Evolutionary conservation across 768 basidiomycete genomes (phyloP), one percentile per base, ranked within the genome.

Genomic region (Pholiota microspora): DNA sequence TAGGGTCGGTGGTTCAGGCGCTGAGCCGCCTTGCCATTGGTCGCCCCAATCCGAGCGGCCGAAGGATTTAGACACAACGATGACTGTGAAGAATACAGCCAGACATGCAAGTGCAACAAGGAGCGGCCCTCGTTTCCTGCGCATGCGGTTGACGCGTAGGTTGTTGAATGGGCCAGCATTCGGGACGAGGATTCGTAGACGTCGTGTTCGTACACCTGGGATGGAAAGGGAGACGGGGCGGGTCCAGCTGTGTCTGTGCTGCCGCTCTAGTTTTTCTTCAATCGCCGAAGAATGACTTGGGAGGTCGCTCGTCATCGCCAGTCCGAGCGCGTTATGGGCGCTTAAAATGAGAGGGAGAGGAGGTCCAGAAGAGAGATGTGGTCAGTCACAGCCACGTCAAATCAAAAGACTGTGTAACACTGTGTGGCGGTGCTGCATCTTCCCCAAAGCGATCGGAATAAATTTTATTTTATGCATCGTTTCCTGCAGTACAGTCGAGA

Each of bases 1-100:
- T 24, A 92, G 77, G 32, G 90, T 90, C 1, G 89, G 73, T 13
- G 81, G 73, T 29, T 86, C 77, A n/a, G 71, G 63, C 1, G 67
- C 64, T 21, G 61, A 54, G 15, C 63, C 57, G 35, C 50, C 47
- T 58, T 53, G 69, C 71, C 77, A 73, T 48, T 71, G 69, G 58
- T 73, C 73, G 66, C 67, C 65, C 75, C 75, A 79, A 62, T 74
- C 74, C 63, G 64, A 70, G 61, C 60, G 69, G 56, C 67, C 73
- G 64, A 74, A 72, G 60, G 72, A 55, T 67, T 72, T 69, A 66
- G 71, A 61, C 62, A 81, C 72, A 23, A 83, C 64, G n/a, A 77
- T 57, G 45, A 83, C 62, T 18, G 75, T 77, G 59, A 82, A 72
- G 32, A 86, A 63, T 38, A 81, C 64, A 24, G 78, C 77, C 42